Evolutionary conservation across 1,284 basidiomycete species (phyloP), one percentile per base, ranked within the genome.

Genomic region (Xanthoconium separans): DNA sequence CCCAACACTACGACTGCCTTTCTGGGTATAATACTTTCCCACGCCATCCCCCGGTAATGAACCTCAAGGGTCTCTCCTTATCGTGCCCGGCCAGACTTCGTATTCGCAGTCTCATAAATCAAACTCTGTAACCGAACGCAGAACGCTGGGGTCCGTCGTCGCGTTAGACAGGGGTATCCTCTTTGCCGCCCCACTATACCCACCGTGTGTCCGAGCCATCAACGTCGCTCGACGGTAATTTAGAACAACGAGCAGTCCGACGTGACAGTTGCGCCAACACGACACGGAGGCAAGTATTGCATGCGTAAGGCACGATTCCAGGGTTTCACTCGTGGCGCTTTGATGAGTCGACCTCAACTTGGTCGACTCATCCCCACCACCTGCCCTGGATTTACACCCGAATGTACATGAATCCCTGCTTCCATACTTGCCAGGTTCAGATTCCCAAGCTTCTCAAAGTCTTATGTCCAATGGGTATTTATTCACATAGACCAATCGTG

Each of bases 31-130:
- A 42, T 1, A 10, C 6, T 39, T 62, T 61, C 55, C 51, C 64
- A 66, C 64, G 62, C 64, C 59, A 47, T 51, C n/a, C 8, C 24
- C 20, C 61, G 59, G 64, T 66, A 64, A 68, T 68, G 59, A 65
- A 54, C 10, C 22, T 6, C 27, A 24, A 47, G 56, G 36, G 55
- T 50, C n/a, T 43, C 24, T 30, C 24, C 51, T 46, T 46, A 51
- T 53, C 51, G 15, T 18, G 2, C 11, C 36, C 36, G 51, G 42
- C 50, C 39, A 47, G 30, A 54, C 24, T 58, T 54, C 20, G 47
- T 3, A 34, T 15, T 34, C 11, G 33, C 9, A 13, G 33, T 34
- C 33, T 34, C 33, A 34, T 37, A 16, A 37, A 18, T 37, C n/a
- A 37, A 37, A n/a, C 16, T n/a, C 16, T 36, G 16, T 36, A 10